phyloP scores from a whole-genome alignment of 2,329 filamentous ascomycete species.

The Colletotrichum limetticola region DNA sequence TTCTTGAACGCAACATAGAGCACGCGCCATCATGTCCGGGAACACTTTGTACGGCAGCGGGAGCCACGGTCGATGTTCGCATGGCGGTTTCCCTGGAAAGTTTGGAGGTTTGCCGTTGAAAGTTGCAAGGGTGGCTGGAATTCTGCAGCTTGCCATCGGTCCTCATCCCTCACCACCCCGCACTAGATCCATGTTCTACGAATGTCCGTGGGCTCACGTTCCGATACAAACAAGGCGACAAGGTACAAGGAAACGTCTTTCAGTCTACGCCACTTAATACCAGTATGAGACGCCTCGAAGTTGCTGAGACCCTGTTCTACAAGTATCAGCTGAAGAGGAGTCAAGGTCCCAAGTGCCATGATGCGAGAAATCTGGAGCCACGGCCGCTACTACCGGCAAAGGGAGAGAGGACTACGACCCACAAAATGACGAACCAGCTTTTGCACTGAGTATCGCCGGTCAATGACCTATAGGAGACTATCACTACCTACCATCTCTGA shows the following conservation, averaged over 20 bases:
- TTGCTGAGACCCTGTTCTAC: background rate
- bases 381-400: background rate
- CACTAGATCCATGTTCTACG: slow-evolving; percentile 9
- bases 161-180: slow-evolving; percentile 21
- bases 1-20: slow-evolving; percentile 17
- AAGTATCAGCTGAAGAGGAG: background rate
- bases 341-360: background rate
- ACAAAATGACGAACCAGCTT: background rate
- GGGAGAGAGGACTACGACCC: background rate
- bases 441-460: background rate
- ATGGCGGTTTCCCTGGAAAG: slow-evolving; percentile 8
- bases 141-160: slow-evolving; percentile 3
- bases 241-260: background rate
- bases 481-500: slow-evolving; percentile 7
- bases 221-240: background rate
- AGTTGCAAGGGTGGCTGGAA: background rate
- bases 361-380: background rate
- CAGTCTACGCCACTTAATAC: background rate
- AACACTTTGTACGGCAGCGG: background rate
- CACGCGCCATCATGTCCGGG: slow-evolving; percentile 21
- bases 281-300: background rate
- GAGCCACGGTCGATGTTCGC: background rate
- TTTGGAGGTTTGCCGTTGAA: slow-evolving; percentile 9
- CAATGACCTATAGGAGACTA: background rate
- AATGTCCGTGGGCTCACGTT: slow-evolving; percentile 9